Percentiles rank a stretch among this genome's conserved stretches.
Conservation (phyloP, 2,329 filamentous ascomycete genomes). For the Phyllosticta capitalensis region DNA sequence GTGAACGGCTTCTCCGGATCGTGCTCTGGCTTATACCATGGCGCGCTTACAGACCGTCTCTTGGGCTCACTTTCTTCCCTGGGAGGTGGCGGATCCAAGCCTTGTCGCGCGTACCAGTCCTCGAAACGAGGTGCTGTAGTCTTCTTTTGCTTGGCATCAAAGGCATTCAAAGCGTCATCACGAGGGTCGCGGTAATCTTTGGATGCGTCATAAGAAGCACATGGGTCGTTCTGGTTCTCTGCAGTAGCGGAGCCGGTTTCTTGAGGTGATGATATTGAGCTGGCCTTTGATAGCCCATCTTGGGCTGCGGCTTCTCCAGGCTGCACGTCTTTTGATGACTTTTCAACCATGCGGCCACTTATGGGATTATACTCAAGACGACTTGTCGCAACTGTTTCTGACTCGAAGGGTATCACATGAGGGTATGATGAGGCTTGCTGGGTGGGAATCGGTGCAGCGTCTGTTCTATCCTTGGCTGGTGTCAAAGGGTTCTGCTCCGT, state of each 20-base stretch:
- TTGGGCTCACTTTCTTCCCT: neutral
- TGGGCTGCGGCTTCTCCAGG: neutral
- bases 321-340: slow-evolving; percentile 4
- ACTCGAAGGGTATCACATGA: neutral
- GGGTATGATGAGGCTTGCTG: neutral
- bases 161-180: slow-evolving; percentile 2
- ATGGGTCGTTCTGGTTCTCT: slow-evolving; percentile 13
- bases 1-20: slow-evolving; percentile 1
- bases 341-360: slow-evolving; percentile 26
- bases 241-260: neutral
- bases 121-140: neutral
- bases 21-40: neutral
- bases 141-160: slow-evolving; percentile 1
- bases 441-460: neutral
- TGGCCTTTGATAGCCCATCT: neutral
- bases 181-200: slow-evolving; percentile 1
- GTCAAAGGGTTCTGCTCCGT: neutral
- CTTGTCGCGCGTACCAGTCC: neutral
- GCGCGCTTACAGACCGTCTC: neutral
- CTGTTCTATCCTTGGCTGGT: neutral
- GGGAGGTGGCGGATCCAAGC: neutral
- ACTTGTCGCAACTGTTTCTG: neutral
- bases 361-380: slow-evolving; percentile 27
- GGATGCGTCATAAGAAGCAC: neutral
- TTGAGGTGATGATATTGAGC: neutral